These are phyloP conservation scores for Nemania sp. DNA, from an alignment of 2,329 filamentous ascomycete genomes.

Conservation along the genomic window DNA sequence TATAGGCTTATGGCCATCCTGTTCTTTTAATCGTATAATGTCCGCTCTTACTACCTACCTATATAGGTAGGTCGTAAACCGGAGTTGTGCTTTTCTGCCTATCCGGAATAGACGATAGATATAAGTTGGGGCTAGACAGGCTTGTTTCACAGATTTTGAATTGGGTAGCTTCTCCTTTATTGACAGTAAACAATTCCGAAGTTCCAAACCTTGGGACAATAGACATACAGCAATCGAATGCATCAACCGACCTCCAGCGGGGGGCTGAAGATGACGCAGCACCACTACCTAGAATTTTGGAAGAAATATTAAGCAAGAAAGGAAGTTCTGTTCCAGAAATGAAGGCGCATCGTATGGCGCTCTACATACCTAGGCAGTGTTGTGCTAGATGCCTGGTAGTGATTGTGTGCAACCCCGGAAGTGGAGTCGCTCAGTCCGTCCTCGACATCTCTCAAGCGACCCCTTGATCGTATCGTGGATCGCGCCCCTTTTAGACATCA, in stretches of 20 bases:
- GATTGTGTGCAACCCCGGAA: background rate
- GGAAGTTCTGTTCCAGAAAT: constrained; percentile 17
- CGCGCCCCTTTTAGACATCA: background rate
- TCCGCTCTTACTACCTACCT: background rate
- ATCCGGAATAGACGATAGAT: background rate
- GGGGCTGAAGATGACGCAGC: constrained; percentile 22
- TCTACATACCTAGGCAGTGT: background rate
- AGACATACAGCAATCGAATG: constrained; percentile 23
- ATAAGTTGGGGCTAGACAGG: background rate
- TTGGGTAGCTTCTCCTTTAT: constrained; percentile 20
- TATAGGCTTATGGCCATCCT: background rate
- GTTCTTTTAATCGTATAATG: background rate
- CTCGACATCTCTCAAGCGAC: background rate
- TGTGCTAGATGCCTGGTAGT: background rate
- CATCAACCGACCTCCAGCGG: constrained; percentile 8
- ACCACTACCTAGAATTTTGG: constrained; percentile 10
- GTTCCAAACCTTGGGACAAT: constrained; percentile 4
- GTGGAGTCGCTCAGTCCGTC: constrained; percentile 5
- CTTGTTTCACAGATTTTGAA: constrained; percentile 3
- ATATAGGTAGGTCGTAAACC: background rate
- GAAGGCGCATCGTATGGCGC: constrained; percentile 12
- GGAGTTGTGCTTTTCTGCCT: background rate
- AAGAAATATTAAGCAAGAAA: constrained; percentile 14
- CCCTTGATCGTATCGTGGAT: background rate
- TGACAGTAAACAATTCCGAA: constrained; percentile 15